A percentile compares a stretch with the other conserved stretches of the same genome.
These are phyloP conservation scores for Rhynchospora tenuis DNA, from an alignment of 176 grass and related monocot genomes.

Conservation along the genomic window DNA sequence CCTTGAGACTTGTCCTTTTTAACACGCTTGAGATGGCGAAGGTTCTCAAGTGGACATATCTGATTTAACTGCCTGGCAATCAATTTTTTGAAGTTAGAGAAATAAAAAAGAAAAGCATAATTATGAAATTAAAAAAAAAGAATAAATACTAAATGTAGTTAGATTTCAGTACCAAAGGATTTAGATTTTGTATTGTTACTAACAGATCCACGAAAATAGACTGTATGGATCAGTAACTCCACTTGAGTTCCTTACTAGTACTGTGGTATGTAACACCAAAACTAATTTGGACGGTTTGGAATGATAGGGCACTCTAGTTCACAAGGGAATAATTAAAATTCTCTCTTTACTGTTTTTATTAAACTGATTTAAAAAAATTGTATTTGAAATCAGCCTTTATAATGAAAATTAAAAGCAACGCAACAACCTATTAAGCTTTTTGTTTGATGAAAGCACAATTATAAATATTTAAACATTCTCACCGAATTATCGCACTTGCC, in stretches of 20 bases:
- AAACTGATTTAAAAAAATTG: neutral
- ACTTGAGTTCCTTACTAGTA: neutral
- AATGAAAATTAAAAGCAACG: neutral
- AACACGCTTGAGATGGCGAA: constrained; percentile 44
- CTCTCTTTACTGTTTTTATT: neutral
- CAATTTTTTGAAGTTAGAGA: neutral
- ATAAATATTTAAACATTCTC: neutral
- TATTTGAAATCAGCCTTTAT: neutral
- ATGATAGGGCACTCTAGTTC: neutral
- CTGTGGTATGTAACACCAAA: neutral
- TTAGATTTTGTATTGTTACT: neutral
- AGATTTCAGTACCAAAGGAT: neutral
- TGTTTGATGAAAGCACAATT: neutral
- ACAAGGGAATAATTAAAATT: neutral
- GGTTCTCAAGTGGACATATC: constrained; percentile 34
- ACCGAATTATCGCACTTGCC: constrained; percentile 28
- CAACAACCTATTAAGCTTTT: neutral
- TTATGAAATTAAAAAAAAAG: neutral
- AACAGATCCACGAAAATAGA: neutral
- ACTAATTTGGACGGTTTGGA: neutral
- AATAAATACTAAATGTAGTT: neutral
- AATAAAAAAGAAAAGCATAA: neutral
- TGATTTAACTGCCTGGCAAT: constrained; percentile 43
- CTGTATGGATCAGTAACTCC: neutral
- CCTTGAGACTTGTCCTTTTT: constrained; percentile 27